Conservation (phyloP, 305 asterid species). For the Rubia peregrina region DNA sequence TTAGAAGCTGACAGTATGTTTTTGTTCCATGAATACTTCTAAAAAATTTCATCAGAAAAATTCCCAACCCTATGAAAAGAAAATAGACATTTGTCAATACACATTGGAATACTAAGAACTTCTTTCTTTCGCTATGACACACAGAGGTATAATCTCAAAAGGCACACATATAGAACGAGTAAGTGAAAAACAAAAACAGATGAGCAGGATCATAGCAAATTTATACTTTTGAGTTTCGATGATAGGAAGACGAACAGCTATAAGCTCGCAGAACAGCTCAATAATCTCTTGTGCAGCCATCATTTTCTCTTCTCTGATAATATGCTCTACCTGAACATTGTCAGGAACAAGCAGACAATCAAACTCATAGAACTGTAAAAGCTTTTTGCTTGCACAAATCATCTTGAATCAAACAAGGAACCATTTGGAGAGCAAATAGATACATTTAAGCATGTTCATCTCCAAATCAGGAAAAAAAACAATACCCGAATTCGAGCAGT, state of each 20-base stretch:
- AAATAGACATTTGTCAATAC: not conserved
- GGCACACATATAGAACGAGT: not conserved
- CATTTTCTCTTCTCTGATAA: constrained; percentile 95
- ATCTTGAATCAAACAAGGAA: not conserved
- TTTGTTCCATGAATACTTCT: not conserved
- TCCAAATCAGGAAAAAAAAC: no score
- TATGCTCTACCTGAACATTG: constrained; percentile 74
- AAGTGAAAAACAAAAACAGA: not conserved
- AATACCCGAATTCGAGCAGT: constrained; percentile 85
- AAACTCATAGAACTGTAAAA: not conserved
- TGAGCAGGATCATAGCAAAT: not conserved
- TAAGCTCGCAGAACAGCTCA: constrained; percentile 87
- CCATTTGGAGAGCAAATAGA: not conserved
- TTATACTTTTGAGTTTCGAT: constrained; percentile 83
- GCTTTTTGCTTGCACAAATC: not conserved
- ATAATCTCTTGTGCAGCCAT: constrained; percentile 96
- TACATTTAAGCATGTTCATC: not conserved
- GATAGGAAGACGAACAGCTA: constrained; percentile 80
- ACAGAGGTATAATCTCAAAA: not conserved
- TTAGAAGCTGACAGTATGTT: not conserved
- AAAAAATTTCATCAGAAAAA: not conserved
- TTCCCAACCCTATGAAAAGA: not conserved
- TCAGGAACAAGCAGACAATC: constrained; percentile 5
- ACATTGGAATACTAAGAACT: not conserved
- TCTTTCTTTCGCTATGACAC: not conserved